A percentile compares a stretch with the other conserved stretches of the same genome.
Conservation (phyloP, 257 asterid species). For the Rhazya stricta region DNA sequence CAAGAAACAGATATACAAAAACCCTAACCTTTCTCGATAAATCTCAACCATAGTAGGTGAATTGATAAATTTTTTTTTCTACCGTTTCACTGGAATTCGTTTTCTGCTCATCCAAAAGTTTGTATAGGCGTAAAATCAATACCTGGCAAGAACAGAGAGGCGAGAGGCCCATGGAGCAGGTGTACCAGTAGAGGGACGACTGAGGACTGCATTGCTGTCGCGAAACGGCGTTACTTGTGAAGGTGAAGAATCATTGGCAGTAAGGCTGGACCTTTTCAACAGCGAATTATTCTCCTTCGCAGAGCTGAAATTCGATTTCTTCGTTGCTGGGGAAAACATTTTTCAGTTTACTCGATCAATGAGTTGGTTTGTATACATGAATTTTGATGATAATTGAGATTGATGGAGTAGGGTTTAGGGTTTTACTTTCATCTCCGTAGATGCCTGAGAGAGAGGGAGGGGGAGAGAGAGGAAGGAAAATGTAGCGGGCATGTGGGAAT, state of each 20-base stretch:
- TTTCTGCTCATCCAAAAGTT: not conserved
- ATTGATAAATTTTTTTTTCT: not conserved
- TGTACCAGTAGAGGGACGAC: slow-evolving; percentile 81
- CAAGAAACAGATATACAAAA: not conserved
- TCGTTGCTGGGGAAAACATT: slow-evolving; percentile 83
- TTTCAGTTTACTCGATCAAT: not conserved
- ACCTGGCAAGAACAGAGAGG: slow-evolving; percentile 84
- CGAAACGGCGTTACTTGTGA: slow-evolving; percentile 50
- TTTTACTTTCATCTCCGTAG: not conserved
- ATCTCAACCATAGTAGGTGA: not conserved
- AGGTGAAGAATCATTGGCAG: slow-evolving; percentile 17
- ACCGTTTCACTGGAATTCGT: not conserved
- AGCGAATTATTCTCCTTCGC: slow-evolving; percentile 4
- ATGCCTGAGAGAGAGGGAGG: not conserved
- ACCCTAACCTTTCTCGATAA: not conserved
- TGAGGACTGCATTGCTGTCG: slow-evolving; percentile 48
- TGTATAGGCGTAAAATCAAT: not conserved
- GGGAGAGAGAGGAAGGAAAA: not conserved
- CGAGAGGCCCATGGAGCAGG: slow-evolving; percentile 98
- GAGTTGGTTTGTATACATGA: not conserved
- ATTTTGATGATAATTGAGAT: not conserved
- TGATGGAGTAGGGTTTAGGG: not conserved
- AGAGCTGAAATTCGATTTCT: slow-evolving; percentile 36
- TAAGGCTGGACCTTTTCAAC: not conserved
- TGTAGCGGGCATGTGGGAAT: slow-evolving; percentile 44